Base-by-base conservation (phyloP, 2,329 filamentous ascomycete species). In the Trichoderma atrobrunneum region DNA sequence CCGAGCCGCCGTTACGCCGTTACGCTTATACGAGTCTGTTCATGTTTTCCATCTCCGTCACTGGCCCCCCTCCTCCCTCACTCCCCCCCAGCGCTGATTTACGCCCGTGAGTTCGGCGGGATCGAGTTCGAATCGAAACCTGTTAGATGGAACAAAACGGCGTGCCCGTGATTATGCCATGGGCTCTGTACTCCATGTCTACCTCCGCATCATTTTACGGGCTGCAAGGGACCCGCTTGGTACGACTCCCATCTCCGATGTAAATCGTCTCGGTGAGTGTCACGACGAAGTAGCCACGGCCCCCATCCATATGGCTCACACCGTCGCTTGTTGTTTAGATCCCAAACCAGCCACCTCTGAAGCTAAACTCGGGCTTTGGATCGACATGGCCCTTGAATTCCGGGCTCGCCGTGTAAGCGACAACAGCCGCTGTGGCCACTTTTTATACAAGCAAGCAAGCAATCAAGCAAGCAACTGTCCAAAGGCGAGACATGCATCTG, bases 1-100 rank as follows among this genome's bases (percentile, higher is more conserved):
- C 51, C 61, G 61, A 71, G 60, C 61, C 60, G 69, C 61, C 24
- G 69, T 71, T 71, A 71, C 69, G 62, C 43, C 34, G 43, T 39
- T 60, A 34, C 24, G 26, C 48, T 30, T 63, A 63, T 56, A 64
- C 68, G 59, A 71, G 56, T 64, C 54, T n/a, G 59, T 36, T 36
- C 14, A 36, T 36, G 34, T 11, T 36, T 70, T 10, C 21, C 8
- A 30, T n/a, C 59, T 21, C 28, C 28, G 18, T 43, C 59, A 39
- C 54, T 36, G 67, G 48, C 43, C 14, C 36, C 36, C 10, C 7
- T 5, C 12, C 34, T 5, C 16, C 36, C 39, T 43, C 16, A 26
- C 16, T 43, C 36, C 16, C 36, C 8, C 26, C 26, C 36, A 30
- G 57, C 67, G 56, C 54, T 28, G 67, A 39, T 51, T 60, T 60